Base-by-base conservation (phyloP, 495 filamentous ascomycete species). In the Tuber calosporum region DNA sequence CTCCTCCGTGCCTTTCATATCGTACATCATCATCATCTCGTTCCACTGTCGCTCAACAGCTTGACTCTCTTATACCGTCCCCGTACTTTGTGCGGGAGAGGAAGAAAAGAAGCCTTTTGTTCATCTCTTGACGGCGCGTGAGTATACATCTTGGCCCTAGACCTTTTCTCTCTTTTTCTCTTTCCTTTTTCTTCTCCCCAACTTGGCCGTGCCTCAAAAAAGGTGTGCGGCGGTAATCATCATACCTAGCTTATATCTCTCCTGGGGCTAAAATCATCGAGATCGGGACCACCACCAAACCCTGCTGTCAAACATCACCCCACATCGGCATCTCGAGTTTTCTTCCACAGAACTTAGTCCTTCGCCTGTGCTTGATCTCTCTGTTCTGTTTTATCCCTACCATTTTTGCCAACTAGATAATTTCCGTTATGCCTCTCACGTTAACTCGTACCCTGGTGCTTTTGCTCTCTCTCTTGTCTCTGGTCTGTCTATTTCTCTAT, bases 401-500 rank as follows among this genome's bases (percentile, higher is more conserved):
- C 1, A 62, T 62, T 62, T 69, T 58, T 66, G 20, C 39, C 42
- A 39, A 66, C 70, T 66, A 58, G 37, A 22, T 66, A 71, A 22
- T 72, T 26, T 69, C 17, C 58, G 69, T 34, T 38, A 82, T 82
- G 80, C 80, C 80, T 38, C 37, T 78, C 22, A 75, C 78, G 45
- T 70, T 80, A 15, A 72, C 74, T 9, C 77, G 76, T 17, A 76
- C 76, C 8, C 39, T 81, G 5, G 73, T 88, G 40, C 81, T 87
- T 38, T 78, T 88, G 66, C 84, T 87, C 72, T 86, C 85, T 74
- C 82, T 88, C 69, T 82, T 89, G 79, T 86, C 86, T 71, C 80
- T 87, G 86, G 45, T 88, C 84, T 71, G 84, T 86, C 76, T 85
- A 85, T 72, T 88, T 84, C 70, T 84, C 38, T 80, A 80, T 36